Conservation (phyloP, 257 asterid genomes). For the Voacanga thouarsii region DNA sequence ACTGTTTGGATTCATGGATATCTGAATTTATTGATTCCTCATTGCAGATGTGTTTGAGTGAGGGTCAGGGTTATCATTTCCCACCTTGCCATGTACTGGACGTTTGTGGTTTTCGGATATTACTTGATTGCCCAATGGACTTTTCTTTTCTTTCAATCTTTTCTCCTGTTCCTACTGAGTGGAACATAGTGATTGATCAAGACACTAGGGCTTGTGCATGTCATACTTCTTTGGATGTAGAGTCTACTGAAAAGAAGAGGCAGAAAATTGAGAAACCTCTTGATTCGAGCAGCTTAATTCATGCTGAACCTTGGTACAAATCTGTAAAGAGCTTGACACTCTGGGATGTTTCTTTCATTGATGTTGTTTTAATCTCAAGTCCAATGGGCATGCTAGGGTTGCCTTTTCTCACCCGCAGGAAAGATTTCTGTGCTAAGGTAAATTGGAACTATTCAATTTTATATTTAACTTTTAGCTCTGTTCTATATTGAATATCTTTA, state of each 20-base stretch:
- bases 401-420: slow-evolving; percentile 65
- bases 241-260: slow-evolving; percentile 24
- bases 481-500: neutral
- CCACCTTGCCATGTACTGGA: slow-evolving; percentile 81
- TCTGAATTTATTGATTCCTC: slow-evolving; percentile 11
- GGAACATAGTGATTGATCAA: slow-evolving; percentile 21
- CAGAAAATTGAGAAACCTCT: slow-evolving; percentile 30
- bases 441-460: slow-evolving; percentile 5
- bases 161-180: slow-evolving; percentile 50
- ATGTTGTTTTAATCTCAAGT: slow-evolving; percentile 69
- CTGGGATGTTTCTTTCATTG: slow-evolving; percentile 57
- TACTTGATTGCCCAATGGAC: slow-evolving; percentile 80
- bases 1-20: neutral
- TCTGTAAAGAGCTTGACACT: slow-evolving; percentile 53
- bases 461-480: slow-evolving; percentile 9
- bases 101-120: slow-evolving; percentile 56
- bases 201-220: slow-evolving; percentile 9
- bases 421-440: slow-evolving; percentile 76
- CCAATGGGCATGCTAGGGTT: slow-evolving; percentile 79
- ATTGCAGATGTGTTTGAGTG: slow-evolving; percentile 79
- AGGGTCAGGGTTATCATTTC: slow-evolving; percentile 68
- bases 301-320: slow-evolving; percentile 65
- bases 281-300: slow-evolving; percentile 46
- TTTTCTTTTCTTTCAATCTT: slow-evolving; percentile 67
- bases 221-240: slow-evolving; percentile 22